Evolutionary conservation across 2,329 filamentous ascomycete species (phyloP), one percentile per base, ranked within the genome.

Genomic region (Paecilomyces dactylethromorphus): DNA sequence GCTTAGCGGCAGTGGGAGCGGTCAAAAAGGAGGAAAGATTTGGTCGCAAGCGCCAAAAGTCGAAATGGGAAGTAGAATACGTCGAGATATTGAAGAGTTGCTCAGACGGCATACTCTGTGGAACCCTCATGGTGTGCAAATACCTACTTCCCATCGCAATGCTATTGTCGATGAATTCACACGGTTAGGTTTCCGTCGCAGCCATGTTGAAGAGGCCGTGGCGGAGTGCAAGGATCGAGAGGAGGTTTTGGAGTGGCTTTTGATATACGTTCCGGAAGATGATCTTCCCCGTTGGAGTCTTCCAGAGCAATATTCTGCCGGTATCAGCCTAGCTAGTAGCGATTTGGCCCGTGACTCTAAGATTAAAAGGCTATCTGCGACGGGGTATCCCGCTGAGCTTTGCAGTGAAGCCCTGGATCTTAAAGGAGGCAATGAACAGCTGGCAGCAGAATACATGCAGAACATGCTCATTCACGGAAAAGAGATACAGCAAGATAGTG

Each of bases 191-290:
- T 99, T 99, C 73, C 87, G 93, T n/a, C 82, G 81, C 66, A 95
- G 89, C 67, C 94, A 99, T 70, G 85, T 92, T 49, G 87, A 95
- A 69, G 94, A 99, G 76, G 93, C 94, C 8, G 85, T 90, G 0
- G 86, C 86, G 52, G 86, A 92, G 67, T 97, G 92, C 78, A 95
- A 93, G 73, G 92, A 96, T 71, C 84, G 89, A 31, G 92, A 97
- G 71, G 94, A 99, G 75, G 88, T 91, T 15, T 81, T 99, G 2
- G 93, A 97, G 72, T 99, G 94, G 94, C 82, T 99, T 15, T 82
- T 99, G 54, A 92, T 97, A 56, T 93, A 99, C 74, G 92, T 99
- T 2, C 94, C 94, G 1, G 94, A 99, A 71, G 94, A 99, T 70
- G 94, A 97, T 68, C 78, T 97, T n/a, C 94, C 94, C 1, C 81